These are phyloP conservation scores for Baudoinia panamericana DNA, from an alignment of 495 filamentous ascomycete genomes.

Conservation along the genomic window DNA sequence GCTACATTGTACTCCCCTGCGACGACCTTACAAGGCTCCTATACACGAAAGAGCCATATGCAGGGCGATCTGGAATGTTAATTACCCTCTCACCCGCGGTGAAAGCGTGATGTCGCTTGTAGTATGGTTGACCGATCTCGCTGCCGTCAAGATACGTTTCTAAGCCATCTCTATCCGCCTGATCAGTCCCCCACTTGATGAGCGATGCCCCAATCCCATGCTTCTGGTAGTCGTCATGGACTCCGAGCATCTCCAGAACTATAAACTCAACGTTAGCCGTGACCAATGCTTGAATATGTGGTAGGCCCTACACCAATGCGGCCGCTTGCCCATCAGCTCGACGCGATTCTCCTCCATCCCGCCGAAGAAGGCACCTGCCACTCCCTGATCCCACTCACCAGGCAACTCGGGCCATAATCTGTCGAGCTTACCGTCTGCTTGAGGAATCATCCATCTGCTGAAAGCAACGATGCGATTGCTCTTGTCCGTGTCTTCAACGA, in stretches of 20 bases:
- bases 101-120: constrained; percentile 9
- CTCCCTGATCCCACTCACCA: constrained; percentile 3
- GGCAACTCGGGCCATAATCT: constrained; percentile 4
- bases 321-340: constrained; percentile 9
- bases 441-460: constrained; percentile 14
- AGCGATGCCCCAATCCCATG: constrained; percentile 8
- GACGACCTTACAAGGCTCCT: constrained; percentile 4
- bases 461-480: constrained; percentile 9
- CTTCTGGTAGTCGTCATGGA: constrained; percentile 11
- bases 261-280: background rate
- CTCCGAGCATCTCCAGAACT: constrained; percentile 17
- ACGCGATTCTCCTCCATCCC: constrained; percentile 12
- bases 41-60: constrained; percentile 7
- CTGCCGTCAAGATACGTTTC: constrained; percentile 14
- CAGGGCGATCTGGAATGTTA: constrained; percentile 4
- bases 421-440: constrained; percentile 9
- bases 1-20: too few species aligned
- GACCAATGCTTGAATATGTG: too few species aligned
- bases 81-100: background rate
- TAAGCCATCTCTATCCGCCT: constrained; percentile 9
- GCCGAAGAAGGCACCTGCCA: constrained; percentile 11
- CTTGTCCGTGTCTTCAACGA: constrained; percentile 13
- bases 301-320: constrained; percentile 14
- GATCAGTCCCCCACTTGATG: constrained; percentile 18
- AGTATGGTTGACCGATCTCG: constrained; percentile 8